A percentile compares a stretch with the other conserved stretches of the same genome.
Evolutionary conservation across 352 stramenopile genomes (phyloP).

Genomic region (Hyaloperonospora arabidopsidis): DNA sequence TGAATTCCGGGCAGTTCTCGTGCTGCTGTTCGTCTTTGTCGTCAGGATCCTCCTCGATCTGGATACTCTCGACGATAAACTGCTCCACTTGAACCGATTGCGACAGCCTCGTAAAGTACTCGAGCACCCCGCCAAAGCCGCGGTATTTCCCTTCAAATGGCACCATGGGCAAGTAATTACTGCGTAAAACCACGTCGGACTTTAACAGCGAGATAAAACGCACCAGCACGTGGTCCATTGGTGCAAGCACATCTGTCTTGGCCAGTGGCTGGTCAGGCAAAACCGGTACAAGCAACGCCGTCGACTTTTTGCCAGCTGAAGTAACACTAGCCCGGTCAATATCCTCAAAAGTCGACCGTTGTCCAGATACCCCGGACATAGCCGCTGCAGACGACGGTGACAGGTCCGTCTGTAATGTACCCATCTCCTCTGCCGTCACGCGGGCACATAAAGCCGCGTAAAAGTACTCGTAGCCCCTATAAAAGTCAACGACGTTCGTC

Average conservation of each 20-base stretch:
- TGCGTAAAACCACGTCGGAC: slow-evolving; percentile 68
- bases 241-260: slow-evolving; percentile 34
- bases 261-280: slow-evolving; percentile 44
- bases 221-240: slow-evolving; percentile 53
- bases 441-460: slow-evolving; percentile 52
- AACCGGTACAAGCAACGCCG: slow-evolving; percentile 39
- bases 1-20: slow-evolving; percentile 1
- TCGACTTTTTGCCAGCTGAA: slow-evolving; percentile 39
- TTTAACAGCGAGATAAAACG: slow-evolving; percentile 78
- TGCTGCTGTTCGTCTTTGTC: no score
- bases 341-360: slow-evolving; percentile 10
- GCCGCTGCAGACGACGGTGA: slow-evolving; percentile 5
- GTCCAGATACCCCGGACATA: slow-evolving; percentile 3
- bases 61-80: slow-evolving; percentile 67
- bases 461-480: slow-evolving; percentile 67
- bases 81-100: slow-evolving; percentile 67
- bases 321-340: slow-evolving; percentile 25
- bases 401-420: slow-evolving; percentile 5
- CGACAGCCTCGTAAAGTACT: slow-evolving; percentile 67
- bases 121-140: slow-evolving; percentile 61
- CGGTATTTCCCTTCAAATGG: slow-evolving; percentile 82
- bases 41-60: slow-evolving; percentile 33
- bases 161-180: slow-evolving; percentile 86
- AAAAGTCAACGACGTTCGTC: slow-evolving; percentile 64
- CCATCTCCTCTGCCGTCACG: slow-evolving; percentile 34